Evolutionary conservation across 495 filamentous ascomycete species (phyloP), one percentile per base, ranked within the genome.

Genomic region (Cryomyces minteri): DNA sequence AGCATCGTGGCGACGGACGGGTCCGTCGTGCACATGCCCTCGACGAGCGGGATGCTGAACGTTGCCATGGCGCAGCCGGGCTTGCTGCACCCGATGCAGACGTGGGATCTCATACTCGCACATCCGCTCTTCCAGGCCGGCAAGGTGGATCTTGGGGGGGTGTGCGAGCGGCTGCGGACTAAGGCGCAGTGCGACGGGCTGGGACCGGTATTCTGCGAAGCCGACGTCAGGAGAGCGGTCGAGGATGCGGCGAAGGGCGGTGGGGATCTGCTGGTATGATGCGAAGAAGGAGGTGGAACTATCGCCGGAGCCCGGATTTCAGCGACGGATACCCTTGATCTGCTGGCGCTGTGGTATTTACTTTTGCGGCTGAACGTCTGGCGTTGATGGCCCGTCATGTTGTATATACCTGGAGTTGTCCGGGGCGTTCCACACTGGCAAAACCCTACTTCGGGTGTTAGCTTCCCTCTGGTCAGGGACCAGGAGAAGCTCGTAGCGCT

Each of bases 21-120:
- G 34, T 73, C 88, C 47, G 72, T 77, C 14, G 68, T 76, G 40
- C 79, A 73, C 51, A 60, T 3, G 12, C 8, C 63, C 29, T 63
- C 69, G 33, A 81, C 68, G 4, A 83, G 83, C n/a, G 79, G 88
- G 61, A 70, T 73, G 18, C 66, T 94, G 40, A 43, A 6, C 40
- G 18, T 25, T 1, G 18, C 53, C 43, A 49, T 46, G 39, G 43
- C 57, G 29, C 54, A 58, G 50, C 45, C 48, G 52, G 39, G 47
- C 51, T 41, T 50, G 51, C 31, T 52, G 48, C 41, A 31, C 50
- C 6, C 40, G 25, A 5, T 4, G 25, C 31, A 83, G 0, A 82
- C 87, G 4, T 95, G 90, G 88, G 88, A 95, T 54, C 63, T 87
- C 12, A 92, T 98, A 43, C 83, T 93, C 58, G 68, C 61, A 25